Evolutionary conservation across 257 asterid genomes (phyloP).

Genomic region (Asclepias syriaca): DNA sequence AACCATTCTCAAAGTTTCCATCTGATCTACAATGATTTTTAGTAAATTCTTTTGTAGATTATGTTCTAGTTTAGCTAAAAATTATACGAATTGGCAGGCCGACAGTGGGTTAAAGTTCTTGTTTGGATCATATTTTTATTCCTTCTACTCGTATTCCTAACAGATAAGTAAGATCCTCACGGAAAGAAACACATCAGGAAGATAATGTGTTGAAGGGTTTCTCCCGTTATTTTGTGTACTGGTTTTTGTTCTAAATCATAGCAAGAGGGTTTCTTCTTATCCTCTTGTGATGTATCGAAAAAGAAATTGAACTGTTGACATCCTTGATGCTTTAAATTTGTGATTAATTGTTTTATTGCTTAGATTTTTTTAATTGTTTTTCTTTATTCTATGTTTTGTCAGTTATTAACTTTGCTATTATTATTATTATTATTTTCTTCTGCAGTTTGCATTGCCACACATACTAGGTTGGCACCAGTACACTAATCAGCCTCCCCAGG

Average conservation of each 20-base stretch:
- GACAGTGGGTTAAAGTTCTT: not conserved
- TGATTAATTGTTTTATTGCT: not conserved
- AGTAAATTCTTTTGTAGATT: not conserved
- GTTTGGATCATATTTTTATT: not conserved
- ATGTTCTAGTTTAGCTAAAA: not conserved
- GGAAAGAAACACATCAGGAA: not conserved
- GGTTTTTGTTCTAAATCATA: not conserved
- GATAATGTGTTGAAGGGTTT: not conserved
- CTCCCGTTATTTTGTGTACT: not conserved
- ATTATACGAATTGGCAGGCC: not conserved
- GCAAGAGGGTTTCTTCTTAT: not conserved
- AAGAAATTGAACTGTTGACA: not conserved
- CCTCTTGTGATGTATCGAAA: not conserved
- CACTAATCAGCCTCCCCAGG: conserved; percentile 28
- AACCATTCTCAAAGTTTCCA: not conserved
- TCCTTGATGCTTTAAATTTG: not conserved
- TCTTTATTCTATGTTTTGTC: not conserved
- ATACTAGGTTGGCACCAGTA: conserved; percentile 84
- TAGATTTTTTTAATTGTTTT: not conserved
- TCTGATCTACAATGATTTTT: not conserved
- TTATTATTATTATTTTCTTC: not conserved
- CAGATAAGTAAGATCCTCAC: not conserved
- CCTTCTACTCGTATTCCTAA: not conserved
- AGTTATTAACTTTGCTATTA: not conserved
- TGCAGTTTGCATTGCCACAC: conserved; percentile 94